phyloP scores from a whole-genome alignment of 768 basidiomycete species.

The Mycena metata region DNA sequence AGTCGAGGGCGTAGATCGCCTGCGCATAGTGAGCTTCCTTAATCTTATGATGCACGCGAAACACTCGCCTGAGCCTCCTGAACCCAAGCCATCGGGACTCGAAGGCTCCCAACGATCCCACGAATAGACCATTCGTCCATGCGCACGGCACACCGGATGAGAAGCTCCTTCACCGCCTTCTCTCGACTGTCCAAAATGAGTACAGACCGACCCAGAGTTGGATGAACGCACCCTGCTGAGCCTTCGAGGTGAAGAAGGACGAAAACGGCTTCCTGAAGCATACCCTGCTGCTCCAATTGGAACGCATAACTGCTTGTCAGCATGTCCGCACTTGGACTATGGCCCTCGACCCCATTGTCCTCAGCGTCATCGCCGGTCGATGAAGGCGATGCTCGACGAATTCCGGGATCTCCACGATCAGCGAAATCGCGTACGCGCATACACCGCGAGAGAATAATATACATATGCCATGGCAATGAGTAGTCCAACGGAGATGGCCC shows the following conservation, averaged over 20 bases:
- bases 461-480: constrained; percentile 93
- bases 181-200: constrained; percentile 68
- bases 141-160: constrained; percentile 75
- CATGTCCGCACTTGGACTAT: constrained; percentile 86
- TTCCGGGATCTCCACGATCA: constrained; percentile 75
- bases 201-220: constrained; percentile 11
- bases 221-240: constrained; percentile 73
- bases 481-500: constrained; percentile 83
- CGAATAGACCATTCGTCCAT: constrained; percentile 82
- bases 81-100: constrained; percentile 90
- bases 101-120: constrained; percentile 80
- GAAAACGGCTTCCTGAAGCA: constrained; percentile 90
- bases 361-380: constrained; percentile 56
- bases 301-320: constrained; percentile 88
- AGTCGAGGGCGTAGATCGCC: constrained; percentile 76
- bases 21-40: constrained; percentile 45
- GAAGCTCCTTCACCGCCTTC: constrained; percentile 84
- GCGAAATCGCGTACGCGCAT: constrained; percentile 88
- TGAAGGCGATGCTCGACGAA: constrained; percentile 40
- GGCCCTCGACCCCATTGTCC: constrained; percentile 74
- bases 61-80: constrained; percentile 83
- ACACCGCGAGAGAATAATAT: constrained; percentile 86
- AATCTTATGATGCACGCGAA: constrained; percentile 13
- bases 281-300: constrained; percentile 84
- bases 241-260: constrained; percentile 92